A percentile compares a stretch with the other conserved stretches of the same genome.
Conservation (phyloP, 1,284 basidiomycete genomes). For the Cryptococcus depauperatus region DNA sequence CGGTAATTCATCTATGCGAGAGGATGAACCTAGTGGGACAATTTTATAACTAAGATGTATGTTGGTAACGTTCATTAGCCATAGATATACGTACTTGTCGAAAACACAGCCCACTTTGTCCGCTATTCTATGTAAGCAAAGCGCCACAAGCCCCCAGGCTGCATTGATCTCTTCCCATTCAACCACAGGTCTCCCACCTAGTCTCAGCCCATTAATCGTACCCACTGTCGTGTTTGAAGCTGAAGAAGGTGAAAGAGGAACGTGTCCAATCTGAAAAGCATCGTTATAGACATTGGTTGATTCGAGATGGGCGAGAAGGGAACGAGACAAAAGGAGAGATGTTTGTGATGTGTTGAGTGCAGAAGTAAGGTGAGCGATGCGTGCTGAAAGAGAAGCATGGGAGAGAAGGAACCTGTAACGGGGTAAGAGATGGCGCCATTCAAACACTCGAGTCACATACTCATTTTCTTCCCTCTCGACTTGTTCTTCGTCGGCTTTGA, state of each 20-base stretch:
- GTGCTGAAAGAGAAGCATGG: conserved; percentile 19
- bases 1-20: conserved; percentile 72
- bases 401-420: conserved; percentile 29
- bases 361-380: conserved; percentile 10
- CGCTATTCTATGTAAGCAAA: conserved; percentile 82
- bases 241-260: conserved; percentile 23
- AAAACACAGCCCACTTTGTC: conserved; percentile 81
- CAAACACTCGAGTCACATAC: background rate
- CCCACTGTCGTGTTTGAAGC: conserved; percentile 57
- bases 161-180: conserved; percentile 99
- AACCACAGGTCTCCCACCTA: conserved; percentile 78
- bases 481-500: conserved; percentile 57
- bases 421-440: too few relatives aligned
- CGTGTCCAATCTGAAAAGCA: conserved; percentile 92
- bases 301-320: conserved; percentile 56
- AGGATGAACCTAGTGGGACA: conserved; percentile 87
- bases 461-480: conserved; percentile 68
- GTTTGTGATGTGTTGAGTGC: conserved; percentile 26
- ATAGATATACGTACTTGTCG: conserved; percentile 57
- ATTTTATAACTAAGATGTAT: conserved; percentile 61
- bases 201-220: conserved; percentile 89
- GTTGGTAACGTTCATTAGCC: background rate
- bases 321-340: conserved; percentile 37
- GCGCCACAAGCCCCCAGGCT: conserved; percentile 92
- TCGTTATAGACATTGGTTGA: conserved; percentile 97